phyloP scores from a whole-genome alignment of 805 yeast species.

The Ogataea minuta region DNA sequence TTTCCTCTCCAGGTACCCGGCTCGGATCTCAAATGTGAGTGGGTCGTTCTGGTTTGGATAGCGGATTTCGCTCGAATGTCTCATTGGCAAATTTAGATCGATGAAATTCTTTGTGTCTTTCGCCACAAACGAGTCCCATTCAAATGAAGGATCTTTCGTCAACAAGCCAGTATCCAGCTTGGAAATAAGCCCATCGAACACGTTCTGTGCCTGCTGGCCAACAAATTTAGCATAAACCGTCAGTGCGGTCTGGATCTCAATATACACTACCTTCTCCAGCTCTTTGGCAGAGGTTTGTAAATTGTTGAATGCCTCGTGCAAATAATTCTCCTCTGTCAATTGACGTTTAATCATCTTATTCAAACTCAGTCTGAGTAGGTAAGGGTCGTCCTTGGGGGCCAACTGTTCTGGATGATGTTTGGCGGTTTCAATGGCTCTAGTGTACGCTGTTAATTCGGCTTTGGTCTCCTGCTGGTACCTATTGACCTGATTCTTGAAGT shows the following conservation, averaged over 20 bases:
- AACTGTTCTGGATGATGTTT: slow-evolving; percentile 44
- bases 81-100: slow-evolving; percentile 57
- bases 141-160: slow-evolving; percentile 73
- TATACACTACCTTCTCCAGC: slow-evolving; percentile 81
- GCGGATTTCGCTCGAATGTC: slow-evolving; percentile 57
- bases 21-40: slow-evolving; percentile 62
- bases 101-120: slow-evolving; percentile 66
- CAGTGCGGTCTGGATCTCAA: slow-evolving; percentile 81
- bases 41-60: slow-evolving; percentile 73
- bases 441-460: slow-evolving; percentile 49
- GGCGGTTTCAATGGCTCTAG: slow-evolving; percentile 64
- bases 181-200: slow-evolving; percentile 63
- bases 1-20: slow-evolving; percentile 83
- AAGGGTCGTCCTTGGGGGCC: slow-evolving; percentile 73
- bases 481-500: slow-evolving; percentile 73
- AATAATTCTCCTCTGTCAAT: slow-evolving; percentile 76
- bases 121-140: slow-evolving; percentile 83
- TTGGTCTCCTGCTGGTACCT: slow-evolving; percentile 70
- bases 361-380: slow-evolving; percentile 62
- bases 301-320: slow-evolving; percentile 86
- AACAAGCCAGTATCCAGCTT: slow-evolving; percentile 68
- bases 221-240: slow-evolving; percentile 67
- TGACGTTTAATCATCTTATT: slow-evolving; percentile 79
- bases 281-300: slow-evolving; percentile 86
- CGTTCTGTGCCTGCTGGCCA: slow-evolving; percentile 70